Conservation (phyloP, 331 rosid genomes). For the Dryas integrifolia region DNA sequence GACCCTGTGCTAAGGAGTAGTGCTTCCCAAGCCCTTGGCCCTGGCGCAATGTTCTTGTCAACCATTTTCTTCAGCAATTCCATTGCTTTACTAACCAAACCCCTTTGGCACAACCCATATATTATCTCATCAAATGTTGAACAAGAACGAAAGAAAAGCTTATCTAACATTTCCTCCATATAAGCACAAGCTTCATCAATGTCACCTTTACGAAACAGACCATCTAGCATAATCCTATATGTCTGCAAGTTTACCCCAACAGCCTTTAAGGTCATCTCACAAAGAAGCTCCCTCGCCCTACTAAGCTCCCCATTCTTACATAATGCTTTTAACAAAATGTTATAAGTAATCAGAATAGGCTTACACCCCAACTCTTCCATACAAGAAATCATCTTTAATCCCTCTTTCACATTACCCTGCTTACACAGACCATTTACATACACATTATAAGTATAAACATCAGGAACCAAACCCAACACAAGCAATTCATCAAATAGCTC, state of each 20-base stretch:
- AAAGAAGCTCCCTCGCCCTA: constrained; percentile 44
- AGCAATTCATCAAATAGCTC: constrained; percentile 75
- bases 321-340: constrained; percentile 50
- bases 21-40: constrained; percentile 60
- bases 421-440: constrained; percentile 70
- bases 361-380: constrained; percentile 72
- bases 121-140: constrained; percentile 57
- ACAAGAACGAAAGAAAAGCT: constrained; percentile 39
- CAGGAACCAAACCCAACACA: constrained; percentile 66
- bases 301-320: constrained; percentile 39
- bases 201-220: constrained; percentile 51
- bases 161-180: constrained; percentile 65
- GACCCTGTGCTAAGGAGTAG: constrained; percentile 41
- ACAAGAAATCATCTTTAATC: constrained; percentile 40
- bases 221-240: constrained; percentile 56
- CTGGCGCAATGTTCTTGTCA: constrained; percentile 37
- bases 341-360: constrained; percentile 66
- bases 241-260: constrained; percentile 55
- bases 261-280: constrained; percentile 58
- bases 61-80: constrained; percentile 48
- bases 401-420: constrained; percentile 47
- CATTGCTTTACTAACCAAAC: constrained; percentile 47
- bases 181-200: constrained; percentile 51
- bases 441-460: constrained; percentile 64
- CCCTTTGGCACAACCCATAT: constrained; percentile 51